Evolutionary conservation across 805 yeast species (phyloP), one percentile per base, ranked within the genome.

Genomic region (Suhomyces kilbournensis): DNA sequence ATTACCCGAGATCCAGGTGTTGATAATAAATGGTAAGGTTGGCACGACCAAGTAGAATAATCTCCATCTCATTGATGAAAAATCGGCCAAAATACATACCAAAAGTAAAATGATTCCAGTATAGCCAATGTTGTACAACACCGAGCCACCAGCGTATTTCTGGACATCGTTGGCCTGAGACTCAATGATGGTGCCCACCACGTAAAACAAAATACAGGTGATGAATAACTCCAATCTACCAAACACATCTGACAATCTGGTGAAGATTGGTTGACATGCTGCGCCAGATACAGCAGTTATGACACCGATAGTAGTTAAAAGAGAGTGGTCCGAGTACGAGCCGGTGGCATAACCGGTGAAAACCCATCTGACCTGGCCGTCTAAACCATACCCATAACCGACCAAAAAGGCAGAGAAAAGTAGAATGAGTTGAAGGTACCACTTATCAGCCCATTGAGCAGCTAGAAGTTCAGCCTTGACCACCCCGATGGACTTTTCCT

Each of bases 81-180:
- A 56, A 54, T 60, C 65, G 8, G 62, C 53, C 50, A 61, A 45
- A 38, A 57, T 57, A 32, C 52, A 44, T 48, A 56, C 53, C 28
- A 60, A 46, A 32, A 60, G 45, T 10, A 61, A 47, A 28, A 57
- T 55, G 12, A 55, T 51, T 34, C 65, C 65, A 15, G 58, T 52
- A 53, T 53, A 53, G 9, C 64, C 65, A 38, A 61, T 51, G 35
- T 53, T 50, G 44, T 60, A 60, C 48, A 67, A 56, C 26, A 67
- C 69, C 2, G 69, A 64, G 46, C 71, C 71, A 32, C 60, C 68
- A 25, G 69, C 70, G 50, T 62, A 67, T 8, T 64, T 55, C 26
- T 66, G 58, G 20, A 67, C 63, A 48, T 61, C 63, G 38, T 55
- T 58, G 20, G 71, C 67, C 52, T 66, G 69, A 2, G 68, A 65